Conservation (phyloP, 495 filamentous ascomycete genomes). For the Tetracladium marchalianum region DNA sequence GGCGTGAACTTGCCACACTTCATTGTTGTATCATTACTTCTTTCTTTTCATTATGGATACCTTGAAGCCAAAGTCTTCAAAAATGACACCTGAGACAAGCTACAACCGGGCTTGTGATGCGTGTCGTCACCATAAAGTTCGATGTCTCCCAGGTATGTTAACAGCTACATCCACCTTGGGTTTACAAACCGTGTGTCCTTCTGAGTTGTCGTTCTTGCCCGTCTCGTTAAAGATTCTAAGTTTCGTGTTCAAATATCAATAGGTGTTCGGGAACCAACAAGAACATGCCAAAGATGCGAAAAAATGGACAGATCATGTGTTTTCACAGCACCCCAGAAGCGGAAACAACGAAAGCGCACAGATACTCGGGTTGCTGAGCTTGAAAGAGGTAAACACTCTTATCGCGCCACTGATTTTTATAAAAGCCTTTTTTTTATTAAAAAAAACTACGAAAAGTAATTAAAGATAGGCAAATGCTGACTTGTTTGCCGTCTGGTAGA, state of each 20-base stretch:
- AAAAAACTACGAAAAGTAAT: background rate
- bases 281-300: slow-evolving; percentile 49
- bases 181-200: background rate
- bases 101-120: slow-evolving; percentile 67
- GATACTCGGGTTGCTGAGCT: slow-evolving; percentile 85
- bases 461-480: background rate
- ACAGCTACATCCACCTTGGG: slow-evolving; percentile 28
- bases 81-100: background rate
- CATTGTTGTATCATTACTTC: no score
- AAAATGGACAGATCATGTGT: slow-evolving; percentile 71
- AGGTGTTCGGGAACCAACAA: background rate
- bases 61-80: background rate
- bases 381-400: slow-evolving; percentile 38
- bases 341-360: slow-evolving; percentile 85
- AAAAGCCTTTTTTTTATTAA: no score
- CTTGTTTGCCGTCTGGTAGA: background rate
- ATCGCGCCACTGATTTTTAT: background rate
- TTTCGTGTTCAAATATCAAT: background rate
- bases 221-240: slow-evolving; percentile 46
- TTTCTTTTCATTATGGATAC: background rate
- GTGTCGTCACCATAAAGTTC: slow-evolving; percentile 78
- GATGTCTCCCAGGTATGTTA: slow-evolving; percentile 50
- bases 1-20: no score
- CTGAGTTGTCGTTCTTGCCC: slow-evolving; percentile 26
- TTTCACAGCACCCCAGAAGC: slow-evolving; percentile 61